A percentile compares a stretch with the other conserved stretches of the same genome.
phyloP scores from a whole-genome alignment of 257 asterid species.

The Coffea canephora region DNA sequence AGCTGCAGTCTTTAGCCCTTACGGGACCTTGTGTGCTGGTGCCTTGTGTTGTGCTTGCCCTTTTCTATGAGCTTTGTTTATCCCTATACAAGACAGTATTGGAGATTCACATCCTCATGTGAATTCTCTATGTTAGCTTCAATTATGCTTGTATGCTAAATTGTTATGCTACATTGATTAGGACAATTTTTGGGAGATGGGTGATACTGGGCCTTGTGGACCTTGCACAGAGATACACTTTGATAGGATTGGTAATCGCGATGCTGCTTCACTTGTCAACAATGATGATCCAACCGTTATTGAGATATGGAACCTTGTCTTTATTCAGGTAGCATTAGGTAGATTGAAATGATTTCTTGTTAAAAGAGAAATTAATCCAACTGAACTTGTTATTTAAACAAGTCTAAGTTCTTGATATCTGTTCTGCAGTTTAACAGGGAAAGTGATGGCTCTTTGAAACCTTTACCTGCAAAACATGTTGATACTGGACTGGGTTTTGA shows the following conservation, averaged over 20 bases:
- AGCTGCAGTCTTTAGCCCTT: not conserved
- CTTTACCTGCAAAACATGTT: conserved; percentile 91
- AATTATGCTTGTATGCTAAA: not conserved
- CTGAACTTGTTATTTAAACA: not conserved
- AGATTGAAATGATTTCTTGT: not conserved
- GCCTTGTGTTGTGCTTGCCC: not conserved
- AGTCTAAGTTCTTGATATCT: not conserved
- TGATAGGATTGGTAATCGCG: conserved; percentile 93
- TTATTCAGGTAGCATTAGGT: conserved; percentile 67
- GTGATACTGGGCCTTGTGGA: conserved; percentile 99
- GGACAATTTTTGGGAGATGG: conserved; percentile 99
- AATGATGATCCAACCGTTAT: conserved; percentile 94
- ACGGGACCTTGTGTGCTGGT: not conserved
- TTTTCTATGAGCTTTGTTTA: not conserved
- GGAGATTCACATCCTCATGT: not conserved
- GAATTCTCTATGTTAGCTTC: not conserved
- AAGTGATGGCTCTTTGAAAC: conserved; percentile 77
- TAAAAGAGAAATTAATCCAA: not conserved
- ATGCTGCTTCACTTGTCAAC: conserved; percentile 82
- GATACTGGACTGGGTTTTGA: conserved; percentile 99
- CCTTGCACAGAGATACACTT: conserved; percentile 97
- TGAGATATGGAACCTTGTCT: conserved; percentile 98
- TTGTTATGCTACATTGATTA: conserved; percentile 25
- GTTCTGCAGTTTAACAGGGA: conserved; percentile 85
- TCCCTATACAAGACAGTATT: not conserved